A percentile compares a stretch with the other conserved stretches of the same genome.
Conservation (phyloP, 1,139 yeast genomes). For the Pichia sp. region DNA sequence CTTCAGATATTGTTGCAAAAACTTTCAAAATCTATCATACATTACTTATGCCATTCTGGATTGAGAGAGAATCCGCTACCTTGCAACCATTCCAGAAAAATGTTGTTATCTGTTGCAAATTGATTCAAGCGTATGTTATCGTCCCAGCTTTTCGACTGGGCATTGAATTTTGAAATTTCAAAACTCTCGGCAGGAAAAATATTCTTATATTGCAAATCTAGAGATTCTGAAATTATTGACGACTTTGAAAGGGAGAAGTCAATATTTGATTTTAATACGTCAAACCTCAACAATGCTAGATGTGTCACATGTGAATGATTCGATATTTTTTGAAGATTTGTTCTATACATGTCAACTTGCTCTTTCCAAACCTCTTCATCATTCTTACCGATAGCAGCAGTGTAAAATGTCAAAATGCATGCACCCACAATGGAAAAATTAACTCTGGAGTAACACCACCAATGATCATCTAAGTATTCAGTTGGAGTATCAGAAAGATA, state of each 20-base stretch:
- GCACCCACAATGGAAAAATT: neutral
- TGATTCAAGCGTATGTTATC: neutral
- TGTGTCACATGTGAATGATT: neutral
- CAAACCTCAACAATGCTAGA: neutral
- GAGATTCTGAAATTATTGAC: neutral
- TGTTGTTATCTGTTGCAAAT: neutral
- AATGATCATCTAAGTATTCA: neutral
- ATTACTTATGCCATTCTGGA: neutral
- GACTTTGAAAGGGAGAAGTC: neutral
- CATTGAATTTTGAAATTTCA: neutral
- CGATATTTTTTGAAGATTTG: neutral
- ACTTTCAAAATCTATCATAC: neutral
- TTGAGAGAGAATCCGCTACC: neutral
- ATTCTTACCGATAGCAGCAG: neutral
- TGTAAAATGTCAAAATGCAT: neutral
- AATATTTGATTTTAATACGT: neutral
- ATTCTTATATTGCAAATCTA: neutral
- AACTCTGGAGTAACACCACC: neutral
- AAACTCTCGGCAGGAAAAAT: neutral
- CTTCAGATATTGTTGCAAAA: neutral
- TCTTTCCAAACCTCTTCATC: neutral
- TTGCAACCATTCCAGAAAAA: neutral
- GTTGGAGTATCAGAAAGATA: neutral
- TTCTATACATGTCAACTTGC: neutral
- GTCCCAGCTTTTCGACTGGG: neutral